These are phyloP conservation scores for Chrysopogon serrulatus DNA, from an alignment of 176 grass and related monocot species.

Conservation along the genomic window DNA sequence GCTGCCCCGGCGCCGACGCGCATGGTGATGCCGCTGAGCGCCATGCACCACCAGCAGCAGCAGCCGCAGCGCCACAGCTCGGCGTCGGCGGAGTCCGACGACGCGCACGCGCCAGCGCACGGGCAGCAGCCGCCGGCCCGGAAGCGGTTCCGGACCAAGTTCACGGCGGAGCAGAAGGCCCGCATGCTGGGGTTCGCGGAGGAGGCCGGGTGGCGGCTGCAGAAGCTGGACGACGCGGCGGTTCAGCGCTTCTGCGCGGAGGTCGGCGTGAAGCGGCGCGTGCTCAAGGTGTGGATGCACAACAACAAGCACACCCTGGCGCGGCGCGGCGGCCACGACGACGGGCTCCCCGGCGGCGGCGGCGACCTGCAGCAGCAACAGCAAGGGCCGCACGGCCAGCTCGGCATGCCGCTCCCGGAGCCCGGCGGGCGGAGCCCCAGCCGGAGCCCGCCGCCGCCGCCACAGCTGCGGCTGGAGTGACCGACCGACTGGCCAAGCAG, in stretches of 20 bases:
- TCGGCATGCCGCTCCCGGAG: conserved; percentile 15
- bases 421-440: conserved; percentile 7
- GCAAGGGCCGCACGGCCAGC: neutral
- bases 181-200: conserved; percentile 77
- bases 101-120: neutral
- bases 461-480: conserved; percentile 31
- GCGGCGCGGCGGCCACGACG: neutral
- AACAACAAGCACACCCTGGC: conserved; percentile 89
- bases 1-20: conserved; percentile 27
- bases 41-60: conserved; percentile 40
- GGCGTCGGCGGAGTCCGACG: conserved; percentile 84
- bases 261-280: conserved; percentile 79
- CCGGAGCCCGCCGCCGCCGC: conserved; percentile 8
- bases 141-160: conserved; percentile 83
- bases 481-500: neutral
- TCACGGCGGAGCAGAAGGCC: conserved; percentile 79
- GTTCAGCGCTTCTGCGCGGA: conserved; percentile 90
- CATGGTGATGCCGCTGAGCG: conserved; percentile 81
- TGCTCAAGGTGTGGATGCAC: conserved; percentile 96
- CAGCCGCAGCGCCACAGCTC: neutral
- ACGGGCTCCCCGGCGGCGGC: neutral
- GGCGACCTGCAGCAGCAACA: neutral
- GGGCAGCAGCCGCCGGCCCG: neutral
- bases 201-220: conserved; percentile 75
- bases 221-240: conserved; percentile 67